These are phyloP conservation scores for Rhodotorula sp. DNA, from an alignment of 1,284 basidiomycete species.

Conservation along the genomic window DNA sequence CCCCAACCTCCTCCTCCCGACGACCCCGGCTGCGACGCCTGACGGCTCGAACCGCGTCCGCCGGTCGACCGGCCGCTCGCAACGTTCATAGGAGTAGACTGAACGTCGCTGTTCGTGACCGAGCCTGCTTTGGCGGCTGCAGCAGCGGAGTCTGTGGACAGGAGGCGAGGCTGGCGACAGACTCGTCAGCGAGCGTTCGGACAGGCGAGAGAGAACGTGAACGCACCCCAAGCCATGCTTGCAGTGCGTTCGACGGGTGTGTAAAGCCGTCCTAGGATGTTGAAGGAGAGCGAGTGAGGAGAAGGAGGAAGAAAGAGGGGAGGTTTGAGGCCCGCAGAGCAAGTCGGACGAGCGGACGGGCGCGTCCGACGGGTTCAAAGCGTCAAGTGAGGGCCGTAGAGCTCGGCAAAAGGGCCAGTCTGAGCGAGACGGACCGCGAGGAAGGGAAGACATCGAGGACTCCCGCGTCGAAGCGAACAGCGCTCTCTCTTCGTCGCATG, in stretches of 20 bases:
- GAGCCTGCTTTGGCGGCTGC: neutral
- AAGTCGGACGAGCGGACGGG: neutral
- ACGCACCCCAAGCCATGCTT: conserved; percentile 7
- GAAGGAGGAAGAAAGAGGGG: neutral
- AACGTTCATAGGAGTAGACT: no score
- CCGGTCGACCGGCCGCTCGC: neutral
- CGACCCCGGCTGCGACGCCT: neutral
- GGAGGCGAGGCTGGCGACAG: neutral
- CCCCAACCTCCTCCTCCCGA: no score
- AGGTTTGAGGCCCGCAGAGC: neutral
- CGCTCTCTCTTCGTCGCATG: neutral
- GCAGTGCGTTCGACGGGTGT: neutral
- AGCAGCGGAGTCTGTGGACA: neutral
- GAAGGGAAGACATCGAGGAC: neutral
- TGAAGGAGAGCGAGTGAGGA: neutral
- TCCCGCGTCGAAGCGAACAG: neutral
- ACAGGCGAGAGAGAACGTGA: neutral
- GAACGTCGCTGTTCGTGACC: no score
- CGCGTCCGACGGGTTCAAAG: neutral
- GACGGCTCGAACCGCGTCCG: neutral
- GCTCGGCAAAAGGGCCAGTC: no score
- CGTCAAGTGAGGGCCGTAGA: neutral
- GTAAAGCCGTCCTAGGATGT: neutral
- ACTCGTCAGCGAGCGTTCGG: neutral
- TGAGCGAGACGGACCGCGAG: neutral